A percentile compares a stretch with the other conserved stretches of the same genome.
Conservation (phyloP, 1,139 yeast species). For the Taphrina confusa region DNA sequence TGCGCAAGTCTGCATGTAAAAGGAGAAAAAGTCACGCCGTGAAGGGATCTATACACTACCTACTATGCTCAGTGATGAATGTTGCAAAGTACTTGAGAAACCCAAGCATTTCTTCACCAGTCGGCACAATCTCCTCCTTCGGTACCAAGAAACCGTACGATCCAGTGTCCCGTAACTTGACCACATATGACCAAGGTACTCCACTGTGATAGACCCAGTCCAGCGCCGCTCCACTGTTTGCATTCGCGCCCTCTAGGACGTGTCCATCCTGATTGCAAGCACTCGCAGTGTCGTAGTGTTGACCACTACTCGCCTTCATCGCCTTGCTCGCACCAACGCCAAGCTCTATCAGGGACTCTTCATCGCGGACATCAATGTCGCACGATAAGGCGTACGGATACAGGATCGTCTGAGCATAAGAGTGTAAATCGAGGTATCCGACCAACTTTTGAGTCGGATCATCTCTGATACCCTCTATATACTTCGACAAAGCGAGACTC, state of each 20-base stretch:
- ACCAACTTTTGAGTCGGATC: slow-evolving; percentile 61
- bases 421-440: slow-evolving; percentile 80
- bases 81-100: slow-evolving; percentile 70
- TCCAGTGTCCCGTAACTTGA: slow-evolving; percentile 80
- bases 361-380: slow-evolving; percentile 69
- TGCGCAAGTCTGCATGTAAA: too few species aligned
- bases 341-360: slow-evolving; percentile 74
- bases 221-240: slow-evolving; percentile 78
- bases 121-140: slow-evolving; percentile 66
- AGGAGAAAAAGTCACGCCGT: background rate
- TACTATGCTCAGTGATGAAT: slow-evolving; percentile 50
- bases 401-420: slow-evolving; percentile 70
- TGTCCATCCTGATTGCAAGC: slow-evolving; percentile 59
- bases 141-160: slow-evolving; percentile 82
- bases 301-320: slow-evolving; percentile 63
- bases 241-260: slow-evolving; percentile 58
- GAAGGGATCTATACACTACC: background rate
- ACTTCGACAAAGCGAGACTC: slow-evolving; percentile 63
- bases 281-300: slow-evolving; percentile 65
- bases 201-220: slow-evolving; percentile 79
- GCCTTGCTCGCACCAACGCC: slow-evolving; percentile 80
- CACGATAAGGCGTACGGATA: slow-evolving; percentile 85
- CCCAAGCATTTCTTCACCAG: slow-evolving; percentile 69
- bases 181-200: slow-evolving; percentile 77
- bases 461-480: slow-evolving; percentile 54